A percentile compares a stretch with the other conserved stretches of the same genome.
These are phyloP conservation scores for Lichtheimia ramosa DNA, from an alignment of 371 early-diverging fungal genomes.

Conservation along the genomic window DNA sequence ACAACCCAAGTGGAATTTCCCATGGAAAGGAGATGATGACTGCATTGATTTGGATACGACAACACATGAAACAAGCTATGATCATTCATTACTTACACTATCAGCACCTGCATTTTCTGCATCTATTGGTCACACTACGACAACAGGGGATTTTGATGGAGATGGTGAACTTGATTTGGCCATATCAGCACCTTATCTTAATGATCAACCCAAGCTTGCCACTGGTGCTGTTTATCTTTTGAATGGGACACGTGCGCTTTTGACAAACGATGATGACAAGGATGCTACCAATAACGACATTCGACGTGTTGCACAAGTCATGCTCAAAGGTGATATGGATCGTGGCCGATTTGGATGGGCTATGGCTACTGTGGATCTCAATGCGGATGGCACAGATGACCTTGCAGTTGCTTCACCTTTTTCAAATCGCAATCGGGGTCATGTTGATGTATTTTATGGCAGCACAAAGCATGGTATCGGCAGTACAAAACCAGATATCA, in stretches of 20 bases:
- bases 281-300: conserved; percentile 22
- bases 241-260: conserved; percentile 7
- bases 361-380: conserved; percentile 74
- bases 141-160: conserved; percentile 71
- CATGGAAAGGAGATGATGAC: too few species aligned
- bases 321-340: conserved; percentile 25
- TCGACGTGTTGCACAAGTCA: conserved; percentile 24
- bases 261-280: neutral
- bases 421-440: conserved; percentile 26
- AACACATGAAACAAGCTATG: too few species aligned
- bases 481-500: conserved; percentile 32
- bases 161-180: conserved; percentile 63
- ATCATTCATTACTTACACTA: conserved; percentile 23
- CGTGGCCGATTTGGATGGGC: conserved; percentile 79
- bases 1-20: too few species aligned
- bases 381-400: conserved; percentile 87
- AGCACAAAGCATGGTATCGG: conserved; percentile 41
- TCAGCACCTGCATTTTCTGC: conserved; percentile 54
- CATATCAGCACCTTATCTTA: conserved; percentile 72
- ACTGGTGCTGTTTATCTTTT: conserved; percentile 71
- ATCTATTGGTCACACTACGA: conserved; percentile 66
- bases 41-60: too few species aligned
- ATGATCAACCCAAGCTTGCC: conserved; percentile 22
- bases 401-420: conserved; percentile 79
- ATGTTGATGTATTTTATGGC: conserved; percentile 77